A percentile compares a stretch with the other conserved stretches of the same genome.
Evolutionary conservation across 345 rosid species (phyloP).

Genomic region (Syzygium aromaticum): DNA sequence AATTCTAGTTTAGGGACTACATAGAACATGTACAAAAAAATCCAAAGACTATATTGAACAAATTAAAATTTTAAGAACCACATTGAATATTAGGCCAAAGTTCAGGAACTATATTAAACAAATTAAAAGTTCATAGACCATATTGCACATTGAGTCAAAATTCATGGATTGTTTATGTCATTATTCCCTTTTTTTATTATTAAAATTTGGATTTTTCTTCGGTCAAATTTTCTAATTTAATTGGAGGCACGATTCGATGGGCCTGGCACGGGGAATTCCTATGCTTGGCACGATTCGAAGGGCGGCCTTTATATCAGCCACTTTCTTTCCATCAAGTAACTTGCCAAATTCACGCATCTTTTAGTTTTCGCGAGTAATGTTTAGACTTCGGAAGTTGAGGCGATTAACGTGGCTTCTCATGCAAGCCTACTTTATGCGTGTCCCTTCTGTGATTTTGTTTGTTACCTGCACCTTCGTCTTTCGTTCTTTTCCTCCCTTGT

Average conservation of each 20-base stretch:
- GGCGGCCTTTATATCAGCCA: background rate
- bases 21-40: too few relatives aligned
- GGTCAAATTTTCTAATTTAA: too few relatives aligned
- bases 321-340: background rate
- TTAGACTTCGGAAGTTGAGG: background rate
- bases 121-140: too few relatives aligned
- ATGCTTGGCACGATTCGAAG: background rate
- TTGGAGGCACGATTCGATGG: background rate
- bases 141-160: too few relatives aligned
- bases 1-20: too few relatives aligned
- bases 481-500: background rate
- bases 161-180: too few relatives aligned
- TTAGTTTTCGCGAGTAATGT: background rate
- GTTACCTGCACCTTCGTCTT: background rate
- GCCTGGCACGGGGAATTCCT: background rate
- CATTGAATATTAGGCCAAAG: too few relatives aligned
- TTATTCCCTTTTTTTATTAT: too few relatives aligned
- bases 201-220: too few relatives aligned
- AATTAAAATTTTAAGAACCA: too few relatives aligned
- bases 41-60: too few relatives aligned
- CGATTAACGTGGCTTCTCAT: background rate
- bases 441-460: background rate
- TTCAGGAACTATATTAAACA: too few relatives aligned
- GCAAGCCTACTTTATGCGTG: background rate
- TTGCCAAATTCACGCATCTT: background rate